These are phyloP conservation scores for Hylodesmum podocarpum DNA, from an alignment of 306 rosid species.

Conservation along the genomic window DNA sequence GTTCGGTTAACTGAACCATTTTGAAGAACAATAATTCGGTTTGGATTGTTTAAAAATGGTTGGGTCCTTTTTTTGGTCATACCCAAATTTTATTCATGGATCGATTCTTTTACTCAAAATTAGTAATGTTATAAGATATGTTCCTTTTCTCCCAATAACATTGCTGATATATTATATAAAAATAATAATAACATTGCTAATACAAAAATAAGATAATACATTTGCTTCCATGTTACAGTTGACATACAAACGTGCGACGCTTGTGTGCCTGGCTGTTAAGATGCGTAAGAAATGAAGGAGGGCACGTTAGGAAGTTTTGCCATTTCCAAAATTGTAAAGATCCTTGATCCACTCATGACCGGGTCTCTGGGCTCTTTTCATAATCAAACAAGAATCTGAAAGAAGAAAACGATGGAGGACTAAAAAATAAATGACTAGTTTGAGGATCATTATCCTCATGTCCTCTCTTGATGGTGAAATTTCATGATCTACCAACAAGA, in stretches of 20 bases:
- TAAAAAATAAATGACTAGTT: not conserved
- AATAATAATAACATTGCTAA: not conserved
- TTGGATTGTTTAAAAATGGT: too few relatives aligned
- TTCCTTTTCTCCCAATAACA: not conserved
- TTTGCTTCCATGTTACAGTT: not conserved
- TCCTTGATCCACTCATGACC: slow-evolving; percentile 40
- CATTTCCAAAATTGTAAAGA: slow-evolving; percentile 53
- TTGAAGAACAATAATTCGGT: too few relatives aligned
- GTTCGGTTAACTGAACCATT: too few relatives aligned
- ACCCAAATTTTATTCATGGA: too few relatives aligned
- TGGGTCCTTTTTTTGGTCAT: too few relatives aligned
- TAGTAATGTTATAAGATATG: not conserved
- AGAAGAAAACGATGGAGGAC: not conserved
- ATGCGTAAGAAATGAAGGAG: not conserved
- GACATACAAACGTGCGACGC: slow-evolving; percentile 9
- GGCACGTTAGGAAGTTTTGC: not conserved
- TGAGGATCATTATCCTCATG: slow-evolving; percentile 13
- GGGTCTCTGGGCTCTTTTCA: slow-evolving; percentile 44
- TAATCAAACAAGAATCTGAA: slow-evolving; percentile 22
- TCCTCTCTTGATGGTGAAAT: not conserved
- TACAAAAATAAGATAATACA: not conserved
- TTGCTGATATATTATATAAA: too few relatives aligned
- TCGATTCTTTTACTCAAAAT: too few relatives aligned
- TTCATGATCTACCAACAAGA: slow-evolving; percentile 16
- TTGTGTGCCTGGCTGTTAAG: not conserved